phyloP scores from a whole-genome alignment of 257 asterid genomes.

The Przewalskia tangutica region DNA sequence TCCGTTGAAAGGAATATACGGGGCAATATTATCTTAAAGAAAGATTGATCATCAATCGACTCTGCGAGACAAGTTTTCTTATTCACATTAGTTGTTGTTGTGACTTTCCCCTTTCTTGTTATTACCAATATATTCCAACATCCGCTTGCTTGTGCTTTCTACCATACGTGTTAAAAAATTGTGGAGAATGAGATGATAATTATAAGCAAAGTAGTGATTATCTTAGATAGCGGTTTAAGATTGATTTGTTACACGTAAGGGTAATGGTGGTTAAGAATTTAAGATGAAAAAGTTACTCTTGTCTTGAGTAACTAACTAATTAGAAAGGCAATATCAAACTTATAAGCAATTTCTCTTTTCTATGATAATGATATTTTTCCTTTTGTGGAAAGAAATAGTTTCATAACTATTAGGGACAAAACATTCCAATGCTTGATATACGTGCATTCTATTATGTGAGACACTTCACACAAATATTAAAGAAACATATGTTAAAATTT shows the following conservation, averaged over 20 bases:
- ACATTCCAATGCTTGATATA: neutral
- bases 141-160: too few species aligned
- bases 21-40: too few species aligned
- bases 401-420: neutral
- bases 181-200: neutral
- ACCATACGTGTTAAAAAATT: neutral
- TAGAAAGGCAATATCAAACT: neutral
- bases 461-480: neutral
- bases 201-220: neutral
- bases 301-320: neutral
- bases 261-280: neutral
- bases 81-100: too few species aligned
- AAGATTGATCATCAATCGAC: too few species aligned
- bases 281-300: neutral
- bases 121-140: too few species aligned
- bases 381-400: neutral
- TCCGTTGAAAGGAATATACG: too few species aligned
- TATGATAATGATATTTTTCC: neutral
- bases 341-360: neutral
- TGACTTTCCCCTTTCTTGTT: too few species aligned
- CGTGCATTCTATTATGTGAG: neutral
- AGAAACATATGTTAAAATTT: neutral
- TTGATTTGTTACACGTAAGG: neutral
- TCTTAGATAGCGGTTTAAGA: neutral
- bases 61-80: too few species aligned